phyloP scores from a whole-genome alignment of 2,329 filamentous ascomycete genomes.

The Nothopassalora personata region DNA sequence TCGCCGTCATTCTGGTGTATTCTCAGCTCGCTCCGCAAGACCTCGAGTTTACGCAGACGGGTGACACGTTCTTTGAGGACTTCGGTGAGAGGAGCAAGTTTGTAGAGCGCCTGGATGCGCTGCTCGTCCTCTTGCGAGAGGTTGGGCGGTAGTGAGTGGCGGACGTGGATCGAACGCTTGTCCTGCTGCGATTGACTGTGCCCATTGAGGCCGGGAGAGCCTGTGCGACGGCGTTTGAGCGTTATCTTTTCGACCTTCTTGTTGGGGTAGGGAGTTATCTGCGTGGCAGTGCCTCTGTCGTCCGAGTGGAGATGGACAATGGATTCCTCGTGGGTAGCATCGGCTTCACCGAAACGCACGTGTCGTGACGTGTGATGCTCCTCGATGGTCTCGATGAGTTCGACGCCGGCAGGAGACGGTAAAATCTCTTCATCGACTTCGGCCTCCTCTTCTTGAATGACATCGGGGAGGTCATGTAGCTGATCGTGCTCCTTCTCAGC shows the following conservation, averaged over 20 bases:
- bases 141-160: conserved; percentile 29
- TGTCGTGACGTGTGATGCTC: conserved; percentile 21
- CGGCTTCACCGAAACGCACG: conserved; percentile 28
- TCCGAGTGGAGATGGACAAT: background rate
- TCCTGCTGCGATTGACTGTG: background rate
- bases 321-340: conserved; percentile 11
- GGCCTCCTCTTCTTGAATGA: conserved; percentile 27
- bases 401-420: background rate
- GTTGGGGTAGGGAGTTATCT: conserved; percentile 32
- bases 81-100: conserved; percentile 28
- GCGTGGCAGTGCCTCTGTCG: conserved; percentile 25
- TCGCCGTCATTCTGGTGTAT: conserved; percentile 4
- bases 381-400: conserved; percentile 15
- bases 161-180: conserved; percentile 13
- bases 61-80: conserved; percentile 31
- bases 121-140: conserved; percentile 23
- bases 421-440: conserved; percentile 6
- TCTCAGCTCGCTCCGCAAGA: conserved; percentile 8
- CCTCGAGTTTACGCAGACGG: conserved; percentile 26
- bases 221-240: conserved; percentile 30
- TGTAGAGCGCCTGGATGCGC: conserved; percentile 22
- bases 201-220: conserved; percentile 22
- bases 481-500: conserved; percentile 5
- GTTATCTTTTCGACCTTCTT: conserved; percentile 14
- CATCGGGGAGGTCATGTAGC: conserved; percentile 2